phyloP scores from a whole-genome alignment of 208 protist species.

The Trypanosomatidae sp. region DNA sequence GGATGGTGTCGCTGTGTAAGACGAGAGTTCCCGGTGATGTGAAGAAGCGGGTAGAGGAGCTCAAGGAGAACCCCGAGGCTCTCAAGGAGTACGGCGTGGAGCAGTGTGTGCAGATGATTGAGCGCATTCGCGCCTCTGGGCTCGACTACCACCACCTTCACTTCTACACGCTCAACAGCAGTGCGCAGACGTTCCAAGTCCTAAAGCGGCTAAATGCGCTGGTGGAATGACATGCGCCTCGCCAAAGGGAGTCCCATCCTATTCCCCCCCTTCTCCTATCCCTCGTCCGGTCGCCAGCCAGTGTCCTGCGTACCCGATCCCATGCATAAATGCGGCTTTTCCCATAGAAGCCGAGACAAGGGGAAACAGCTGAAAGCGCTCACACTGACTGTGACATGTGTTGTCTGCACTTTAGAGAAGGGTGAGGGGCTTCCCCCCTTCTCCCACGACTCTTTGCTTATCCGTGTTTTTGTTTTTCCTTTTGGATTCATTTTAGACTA shows the following conservation, averaged over 20 bases:
- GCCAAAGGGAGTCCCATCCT: background rate
- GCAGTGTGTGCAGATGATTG: slow-evolving; percentile 59
- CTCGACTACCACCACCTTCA: slow-evolving; percentile 72
- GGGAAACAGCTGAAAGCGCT: background rate
- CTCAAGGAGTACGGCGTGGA: slow-evolving; percentile 65
- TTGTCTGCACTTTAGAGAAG: background rate
- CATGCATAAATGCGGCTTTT: background rate
- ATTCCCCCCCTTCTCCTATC: background rate
- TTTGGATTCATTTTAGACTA: background rate
- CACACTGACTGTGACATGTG: background rate
- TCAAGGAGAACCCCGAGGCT: slow-evolving; percentile 61
- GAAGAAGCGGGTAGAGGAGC: slow-evolving; percentile 43
- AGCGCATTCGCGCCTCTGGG: slow-evolving; percentile 46
- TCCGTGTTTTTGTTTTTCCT: background rate
- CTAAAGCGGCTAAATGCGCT: slow-evolving; percentile 43
- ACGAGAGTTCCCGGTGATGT: slow-evolving; percentile 61
- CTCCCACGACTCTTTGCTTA: background rate
- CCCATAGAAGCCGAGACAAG: background rate
- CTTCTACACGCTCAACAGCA: slow-evolving; percentile 75
- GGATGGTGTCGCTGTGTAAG: slow-evolving; percentile 77
- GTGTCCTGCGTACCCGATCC: background rate
- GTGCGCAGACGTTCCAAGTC: slow-evolving; percentile 36
- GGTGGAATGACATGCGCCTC: slow-evolving; percentile 21
- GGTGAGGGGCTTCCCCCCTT: background rate
- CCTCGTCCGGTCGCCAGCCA: background rate